Evolutionary conservation across 768 basidiomycete genomes (phyloP).

Genomic region (Russula compacta): DNA sequence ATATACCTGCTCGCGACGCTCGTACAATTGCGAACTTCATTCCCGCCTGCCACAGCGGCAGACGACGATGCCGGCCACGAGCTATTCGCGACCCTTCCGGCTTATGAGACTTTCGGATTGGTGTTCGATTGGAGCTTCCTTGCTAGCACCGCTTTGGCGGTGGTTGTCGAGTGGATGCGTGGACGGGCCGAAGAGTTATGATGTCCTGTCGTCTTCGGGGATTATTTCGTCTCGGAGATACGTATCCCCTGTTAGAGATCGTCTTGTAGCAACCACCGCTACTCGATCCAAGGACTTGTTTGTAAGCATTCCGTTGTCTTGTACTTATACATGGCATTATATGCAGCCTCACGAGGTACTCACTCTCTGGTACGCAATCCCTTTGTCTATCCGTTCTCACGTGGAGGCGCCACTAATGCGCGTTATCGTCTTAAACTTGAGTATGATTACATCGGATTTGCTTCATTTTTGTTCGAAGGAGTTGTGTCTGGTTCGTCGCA

Average conservation of each 20-base stretch:
- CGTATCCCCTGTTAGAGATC: neutral
- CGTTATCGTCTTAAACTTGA: no score
- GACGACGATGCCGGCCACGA: slow-evolving; percentile 28
- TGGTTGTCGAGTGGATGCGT: slow-evolving; percentile 43
- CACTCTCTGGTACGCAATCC: neutral
- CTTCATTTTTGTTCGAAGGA: no score
- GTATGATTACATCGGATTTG: no score
- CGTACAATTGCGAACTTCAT: slow-evolving; percentile 72
- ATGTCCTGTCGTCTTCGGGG: neutral
- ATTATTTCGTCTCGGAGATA: neutral
- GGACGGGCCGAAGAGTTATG: neutral
- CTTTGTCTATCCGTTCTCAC: neutral
- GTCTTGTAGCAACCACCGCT: neutral
- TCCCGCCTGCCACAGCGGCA: slow-evolving; percentile 47
- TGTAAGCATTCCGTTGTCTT: neutral
- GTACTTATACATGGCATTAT: neutral
- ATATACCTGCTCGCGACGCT: slow-evolving; percentile 78
- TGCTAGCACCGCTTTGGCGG: slow-evolving; percentile 42
- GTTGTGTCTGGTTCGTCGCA: no score
- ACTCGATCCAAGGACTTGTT: neutral
- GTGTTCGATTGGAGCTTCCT: slow-evolving; percentile 72
- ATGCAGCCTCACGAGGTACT: neutral
- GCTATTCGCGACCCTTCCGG: slow-evolving; percentile 64
- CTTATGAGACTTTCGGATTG: slow-evolving; percentile 62
- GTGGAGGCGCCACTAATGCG: neutral